These are phyloP conservation scores for Arabidopsis arenosa DNA, from an alignment of 345 rosid species.

Conservation along the genomic window DNA sequence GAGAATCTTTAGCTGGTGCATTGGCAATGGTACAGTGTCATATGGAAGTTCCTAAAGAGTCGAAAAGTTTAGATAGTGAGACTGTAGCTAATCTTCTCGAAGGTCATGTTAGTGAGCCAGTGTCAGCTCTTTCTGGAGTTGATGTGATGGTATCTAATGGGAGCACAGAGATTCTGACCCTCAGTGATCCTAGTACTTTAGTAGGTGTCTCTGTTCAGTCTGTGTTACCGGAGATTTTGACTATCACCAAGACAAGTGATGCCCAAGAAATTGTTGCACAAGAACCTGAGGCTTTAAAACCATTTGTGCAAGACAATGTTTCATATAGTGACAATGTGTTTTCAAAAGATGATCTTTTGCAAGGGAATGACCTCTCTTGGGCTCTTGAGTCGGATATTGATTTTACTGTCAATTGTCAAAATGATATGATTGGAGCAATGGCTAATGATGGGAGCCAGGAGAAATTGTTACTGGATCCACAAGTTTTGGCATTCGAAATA, in stretches of 20 bases:
- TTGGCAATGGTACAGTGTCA: slow-evolving; percentile 63
- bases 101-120: slow-evolving; percentile 31
- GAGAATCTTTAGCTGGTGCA: slow-evolving; percentile 77
- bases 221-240: slow-evolving; percentile 36
- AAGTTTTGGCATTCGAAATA: slow-evolving; percentile 63
- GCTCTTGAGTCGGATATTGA: slow-evolving; percentile 56
- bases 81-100: slow-evolving; percentile 28
- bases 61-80: slow-evolving; percentile 47
- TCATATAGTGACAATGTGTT: slow-evolving; percentile 63
- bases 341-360: slow-evolving; percentile 81
- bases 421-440: slow-evolving; percentile 39
- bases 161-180: slow-evolving; percentile 30
- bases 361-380: slow-evolving; percentile 87
- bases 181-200: slow-evolving; percentile 27
- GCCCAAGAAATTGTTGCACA: slow-evolving; percentile 15
- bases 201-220: slow-evolving; percentile 22
- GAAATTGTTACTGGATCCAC: slow-evolving; percentile 45
- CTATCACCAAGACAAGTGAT: slow-evolving; percentile 19
- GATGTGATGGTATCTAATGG: slow-evolving; percentile 33
- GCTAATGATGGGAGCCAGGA: slow-evolving; percentile 34
- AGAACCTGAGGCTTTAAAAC: slow-evolving; percentile 44
- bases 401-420: slow-evolving; percentile 40
- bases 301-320: slow-evolving; percentile 56
- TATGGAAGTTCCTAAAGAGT: slow-evolving; percentile 45
- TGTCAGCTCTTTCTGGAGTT: slow-evolving; percentile 36